Conservation (phyloP, 371 early-diverging fungal species). For the Lichtheimia hyalospora region DNA sequence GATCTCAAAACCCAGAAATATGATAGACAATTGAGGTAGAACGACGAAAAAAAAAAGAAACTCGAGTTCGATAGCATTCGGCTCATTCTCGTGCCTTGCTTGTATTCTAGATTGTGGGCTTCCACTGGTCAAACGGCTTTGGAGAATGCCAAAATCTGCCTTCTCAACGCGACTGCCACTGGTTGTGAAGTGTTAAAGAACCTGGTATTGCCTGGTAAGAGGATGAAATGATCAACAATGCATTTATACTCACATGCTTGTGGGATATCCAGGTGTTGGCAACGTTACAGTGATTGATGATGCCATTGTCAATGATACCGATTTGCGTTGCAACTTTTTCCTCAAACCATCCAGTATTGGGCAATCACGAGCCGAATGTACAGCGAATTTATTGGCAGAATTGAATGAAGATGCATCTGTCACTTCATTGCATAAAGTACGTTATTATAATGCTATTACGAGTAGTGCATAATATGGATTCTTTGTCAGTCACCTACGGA, state of each 20-base stretch:
- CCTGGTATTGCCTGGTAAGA: conserved; percentile 88
- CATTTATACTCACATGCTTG: not conserved
- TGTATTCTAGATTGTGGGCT: conserved; percentile 81
- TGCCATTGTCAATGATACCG: conserved; percentile 69
- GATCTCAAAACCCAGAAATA: conserved; percentile 80
- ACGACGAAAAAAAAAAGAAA: not conserved
- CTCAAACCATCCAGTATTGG: conserved; percentile 68
- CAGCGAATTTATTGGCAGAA: conserved; percentile 71
- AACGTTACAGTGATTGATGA: conserved; percentile 83
- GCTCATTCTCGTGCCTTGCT: conserved; percentile 2
- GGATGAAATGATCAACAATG: not conserved
- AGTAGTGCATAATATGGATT: not conserved
- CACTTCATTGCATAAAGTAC: conserved; percentile 46
- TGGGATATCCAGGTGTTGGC: conserved; percentile 76
- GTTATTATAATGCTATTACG: not conserved
- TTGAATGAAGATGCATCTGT: conserved; percentile 89
- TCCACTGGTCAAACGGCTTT: conserved; percentile 87
- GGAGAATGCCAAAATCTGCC: conserved; percentile 77
- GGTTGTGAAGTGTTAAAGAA: conserved; percentile 94
- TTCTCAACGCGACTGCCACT: conserved; percentile 80
- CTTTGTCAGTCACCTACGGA: conserved; percentile 21
- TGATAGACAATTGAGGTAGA: conserved; percentile 87
- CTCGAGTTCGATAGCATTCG: not conserved
- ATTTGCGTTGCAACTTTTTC: conserved; percentile 90
- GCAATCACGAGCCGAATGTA: conserved; percentile 60